Evolutionary conservation across 2,329 filamentous ascomycete genomes (phyloP).

Genomic region (Septoria linicola): DNA sequence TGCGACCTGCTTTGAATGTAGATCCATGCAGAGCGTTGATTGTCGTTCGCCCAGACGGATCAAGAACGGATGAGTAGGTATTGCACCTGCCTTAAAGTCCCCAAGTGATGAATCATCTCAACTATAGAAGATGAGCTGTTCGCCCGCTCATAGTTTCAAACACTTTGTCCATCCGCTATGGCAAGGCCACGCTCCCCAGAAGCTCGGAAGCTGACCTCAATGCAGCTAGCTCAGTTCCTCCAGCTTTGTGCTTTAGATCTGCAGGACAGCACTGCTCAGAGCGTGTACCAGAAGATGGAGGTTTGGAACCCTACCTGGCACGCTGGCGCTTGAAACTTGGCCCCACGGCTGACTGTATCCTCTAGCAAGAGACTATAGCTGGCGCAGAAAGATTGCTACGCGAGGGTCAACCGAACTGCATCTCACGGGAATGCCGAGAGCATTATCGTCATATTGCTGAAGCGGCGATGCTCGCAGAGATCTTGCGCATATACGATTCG

Average conservation of each 20-base stretch:
- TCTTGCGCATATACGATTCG: neutral
- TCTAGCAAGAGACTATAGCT: neutral
- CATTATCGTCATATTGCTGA: neutral
- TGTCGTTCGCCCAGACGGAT: too few species aligned
- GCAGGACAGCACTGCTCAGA: neutral
- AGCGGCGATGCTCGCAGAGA: constrained; percentile 4
- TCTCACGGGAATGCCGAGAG: neutral
- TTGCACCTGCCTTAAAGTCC: too few species aligned
- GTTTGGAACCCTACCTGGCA: neutral
- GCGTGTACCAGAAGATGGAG: neutral
- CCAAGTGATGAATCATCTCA: too few species aligned
- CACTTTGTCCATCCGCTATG: neutral
- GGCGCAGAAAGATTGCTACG: neutral
- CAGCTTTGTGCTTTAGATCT: neutral
- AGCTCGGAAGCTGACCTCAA: neutral
- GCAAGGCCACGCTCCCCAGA: neutral
- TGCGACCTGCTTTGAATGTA: neutral
- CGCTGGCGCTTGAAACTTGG: neutral
- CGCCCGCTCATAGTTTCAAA: neutral
- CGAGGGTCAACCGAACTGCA: neutral
- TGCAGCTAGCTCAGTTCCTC: neutral
- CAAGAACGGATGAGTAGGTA: too few species aligned
- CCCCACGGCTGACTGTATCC: neutral
- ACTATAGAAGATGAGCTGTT: too few species aligned
- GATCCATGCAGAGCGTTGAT: neutral